A percentile compares a stretch with the other conserved stretches of the same genome.
These are phyloP conservation scores for Sanghuangporus weigelae DNA, from an alignment of 1,284 basidiomycete genomes.

Conservation along the genomic window DNA sequence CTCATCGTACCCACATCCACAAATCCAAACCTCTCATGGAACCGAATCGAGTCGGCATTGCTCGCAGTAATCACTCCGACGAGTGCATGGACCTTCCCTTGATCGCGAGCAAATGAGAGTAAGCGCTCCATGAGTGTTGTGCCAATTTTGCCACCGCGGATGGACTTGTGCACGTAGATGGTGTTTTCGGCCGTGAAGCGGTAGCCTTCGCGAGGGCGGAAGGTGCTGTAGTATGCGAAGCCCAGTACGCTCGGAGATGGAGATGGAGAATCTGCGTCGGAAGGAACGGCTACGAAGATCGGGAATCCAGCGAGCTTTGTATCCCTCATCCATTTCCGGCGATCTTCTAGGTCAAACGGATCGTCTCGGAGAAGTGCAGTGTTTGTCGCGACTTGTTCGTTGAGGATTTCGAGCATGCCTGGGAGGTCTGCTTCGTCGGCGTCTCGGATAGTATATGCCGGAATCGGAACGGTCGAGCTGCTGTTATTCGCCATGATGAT, in stretches of 20 bases:
- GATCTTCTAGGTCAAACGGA: slow-evolving; percentile 7
- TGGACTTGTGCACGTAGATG: slow-evolving; percentile 7
- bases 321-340: slow-evolving; percentile 2
- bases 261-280: background rate
- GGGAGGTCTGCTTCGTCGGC: slow-evolving; percentile 1
- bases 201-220: slow-evolving; percentile 3
- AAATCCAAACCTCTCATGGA: slow-evolving; percentile 16
- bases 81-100: background rate
- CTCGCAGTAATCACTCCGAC: background rate
- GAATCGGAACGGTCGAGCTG: background rate
- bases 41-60: slow-evolving; percentile 1
- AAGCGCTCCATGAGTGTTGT: background rate
- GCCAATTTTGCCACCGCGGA: background rate
- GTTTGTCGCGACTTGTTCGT: slow-evolving; percentile 3
- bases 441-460: slow-evolving; percentile 1
- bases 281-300: slow-evolving; percentile 11
- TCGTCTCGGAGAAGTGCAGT: slow-evolving; percentile 2
- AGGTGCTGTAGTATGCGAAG: slow-evolving; percentile 1
- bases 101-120: background rate
- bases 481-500: background rate
- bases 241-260: background rate
- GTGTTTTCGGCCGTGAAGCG: slow-evolving; percentile 2
- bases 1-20: background rate
- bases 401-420: slow-evolving; percentile 7
- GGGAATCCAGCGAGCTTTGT: background rate